Percentiles rank a stretch among this genome's conserved stretches.
These are phyloP conservation scores for Trametopsis cervina DNA, from an alignment of 768 basidiomycete genomes.

Conservation along the genomic window DNA sequence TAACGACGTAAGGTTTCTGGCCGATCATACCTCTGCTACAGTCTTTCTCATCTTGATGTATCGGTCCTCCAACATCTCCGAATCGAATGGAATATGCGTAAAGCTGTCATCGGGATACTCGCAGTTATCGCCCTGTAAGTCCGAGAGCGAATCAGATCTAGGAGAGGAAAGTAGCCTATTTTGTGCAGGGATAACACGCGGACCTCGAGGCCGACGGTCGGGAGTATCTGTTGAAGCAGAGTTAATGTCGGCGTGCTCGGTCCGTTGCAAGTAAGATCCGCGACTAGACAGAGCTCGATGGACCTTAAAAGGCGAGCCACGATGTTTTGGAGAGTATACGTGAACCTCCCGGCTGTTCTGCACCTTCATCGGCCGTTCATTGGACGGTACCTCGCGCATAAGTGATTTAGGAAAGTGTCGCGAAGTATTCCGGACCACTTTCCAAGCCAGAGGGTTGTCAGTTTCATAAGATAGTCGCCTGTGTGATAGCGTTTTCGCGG, in stretches of 20 bases:
- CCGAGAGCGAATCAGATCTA: slow-evolving; percentile 10
- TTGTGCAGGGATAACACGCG: slow-evolving; percentile 2
- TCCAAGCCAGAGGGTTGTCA: not conserved
- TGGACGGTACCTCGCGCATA: no score
- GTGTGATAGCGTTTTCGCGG: not conserved
- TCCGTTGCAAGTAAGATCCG: no score
- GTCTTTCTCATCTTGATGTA: slow-evolving; percentile 2
- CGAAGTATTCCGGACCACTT: no score
- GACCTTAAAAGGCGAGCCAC: no score
- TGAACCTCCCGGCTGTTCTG: no score
- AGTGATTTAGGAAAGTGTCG: no score
- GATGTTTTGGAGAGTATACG: no score
- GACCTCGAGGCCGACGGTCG: not conserved
- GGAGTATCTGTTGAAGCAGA: slow-evolving; percentile 9
- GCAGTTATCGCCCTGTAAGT: not conserved
- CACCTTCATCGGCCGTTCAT: no score
- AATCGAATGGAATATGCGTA: slow-evolving; percentile 1
- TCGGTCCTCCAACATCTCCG: slow-evolving; percentile 1
- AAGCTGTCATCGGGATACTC: slow-evolving; percentile 1
- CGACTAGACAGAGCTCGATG: no score
- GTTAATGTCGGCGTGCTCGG: no score
- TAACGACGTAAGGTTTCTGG: no score
- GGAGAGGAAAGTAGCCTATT: slow-evolving; percentile 5
- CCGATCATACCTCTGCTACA: slow-evolving; percentile 8
- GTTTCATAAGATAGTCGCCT: not conserved